Evolutionary conservation across 371 early-diverging fungal species (phyloP), one percentile per base, ranked within the genome.

Genomic region (Actinomortierella ambigua): DNA sequence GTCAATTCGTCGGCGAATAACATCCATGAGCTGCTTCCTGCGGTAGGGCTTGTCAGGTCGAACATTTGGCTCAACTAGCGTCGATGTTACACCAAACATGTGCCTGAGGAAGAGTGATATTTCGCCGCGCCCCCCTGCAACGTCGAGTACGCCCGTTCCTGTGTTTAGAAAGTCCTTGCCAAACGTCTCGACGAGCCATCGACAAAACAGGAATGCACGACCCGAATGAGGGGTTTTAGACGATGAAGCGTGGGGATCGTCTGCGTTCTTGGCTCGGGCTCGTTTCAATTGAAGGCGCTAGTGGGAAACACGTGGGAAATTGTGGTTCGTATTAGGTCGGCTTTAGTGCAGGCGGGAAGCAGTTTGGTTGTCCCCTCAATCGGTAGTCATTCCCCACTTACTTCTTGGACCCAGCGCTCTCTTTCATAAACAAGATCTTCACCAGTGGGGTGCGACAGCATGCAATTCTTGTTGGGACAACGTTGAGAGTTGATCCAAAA

Each of bases 111-210:
- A 79, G 76, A 84, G 64, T 8, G 81, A 71, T 14, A 85, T 65
- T 50, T 85, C 83, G 18, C 86, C 86, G 52, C 84, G 84, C 8
- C 86, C 86, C 2, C 83, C 86, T 6, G 84, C 86, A n/a, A 85
- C 58, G 58, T 85, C 86, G 48, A 85, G 55, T 8, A 83, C 79
- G 8, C 64, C 73, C 3, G 62, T 61, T 39, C 65, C 77, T n/a
- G 50, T 62, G 47, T 69, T 65, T 22, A 59, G 58, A 18, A 29
- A 71, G 5, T 73, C 73, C 3, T 28, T 34, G 9, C 69, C 77
- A 63, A 80, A 83, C 0, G 69, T 80, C 4, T 71, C 51, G 27
- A 71, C 65, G 22, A 85, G 73, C 82, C 83, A 85, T 22, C 76
- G 69, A 15, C 78, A 81, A 69, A 84, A 85, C 23, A 82, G 77